These are phyloP conservation scores for Talaromyces islandicus DNA, from an alignment of 2,329 filamentous ascomycete genomes.

Conservation along the genomic window DNA sequence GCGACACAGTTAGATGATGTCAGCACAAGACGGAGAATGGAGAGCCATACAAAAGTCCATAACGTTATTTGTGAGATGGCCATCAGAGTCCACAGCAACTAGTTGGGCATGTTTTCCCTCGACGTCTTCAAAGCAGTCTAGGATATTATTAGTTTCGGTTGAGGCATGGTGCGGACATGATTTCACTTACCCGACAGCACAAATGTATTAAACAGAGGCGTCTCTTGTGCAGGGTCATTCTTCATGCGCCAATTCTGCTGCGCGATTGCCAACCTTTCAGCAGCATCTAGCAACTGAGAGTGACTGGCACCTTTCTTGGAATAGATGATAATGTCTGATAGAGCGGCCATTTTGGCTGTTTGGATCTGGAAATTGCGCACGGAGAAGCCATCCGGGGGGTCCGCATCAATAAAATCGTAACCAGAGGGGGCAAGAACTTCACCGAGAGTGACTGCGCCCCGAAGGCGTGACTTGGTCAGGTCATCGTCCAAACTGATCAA, in stretches of 20 bases:
- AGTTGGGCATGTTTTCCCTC: constrained; percentile 65
- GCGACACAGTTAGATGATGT: background rate
- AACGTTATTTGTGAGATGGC: constrained; percentile 67
- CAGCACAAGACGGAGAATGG: background rate
- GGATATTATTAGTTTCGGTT: constrained; percentile 24
- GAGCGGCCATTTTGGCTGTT: constrained; percentile 74
- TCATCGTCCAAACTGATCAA: constrained; percentile 86
- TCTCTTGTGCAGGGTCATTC: constrained; percentile 50
- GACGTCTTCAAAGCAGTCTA: constrained; percentile 62
- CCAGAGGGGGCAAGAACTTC: constrained; percentile 62
- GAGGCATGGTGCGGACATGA: background rate
- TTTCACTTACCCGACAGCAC: constrained; percentile 52
- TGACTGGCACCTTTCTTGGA: constrained; percentile 60
- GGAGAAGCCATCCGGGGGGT: constrained; percentile 86
- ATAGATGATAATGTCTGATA: constrained; percentile 91
- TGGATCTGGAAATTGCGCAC: constrained; percentile 98
- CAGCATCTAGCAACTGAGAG: constrained; percentile 60
- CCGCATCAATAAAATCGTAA: constrained; percentile 69
- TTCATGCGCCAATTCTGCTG: constrained; percentile 69
- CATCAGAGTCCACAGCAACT: constrained; percentile 67
- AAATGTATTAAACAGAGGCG: constrained; percentile 79
- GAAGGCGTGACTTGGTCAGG: constrained; percentile 66
- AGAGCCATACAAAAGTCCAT: constrained; percentile 67
- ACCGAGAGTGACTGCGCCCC: constrained; percentile 76
- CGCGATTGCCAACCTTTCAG: constrained; percentile 62